phyloP scores from a whole-genome alignment of 2,329 filamentous ascomycete species.

The Amesomyces nigricolor region DNA sequence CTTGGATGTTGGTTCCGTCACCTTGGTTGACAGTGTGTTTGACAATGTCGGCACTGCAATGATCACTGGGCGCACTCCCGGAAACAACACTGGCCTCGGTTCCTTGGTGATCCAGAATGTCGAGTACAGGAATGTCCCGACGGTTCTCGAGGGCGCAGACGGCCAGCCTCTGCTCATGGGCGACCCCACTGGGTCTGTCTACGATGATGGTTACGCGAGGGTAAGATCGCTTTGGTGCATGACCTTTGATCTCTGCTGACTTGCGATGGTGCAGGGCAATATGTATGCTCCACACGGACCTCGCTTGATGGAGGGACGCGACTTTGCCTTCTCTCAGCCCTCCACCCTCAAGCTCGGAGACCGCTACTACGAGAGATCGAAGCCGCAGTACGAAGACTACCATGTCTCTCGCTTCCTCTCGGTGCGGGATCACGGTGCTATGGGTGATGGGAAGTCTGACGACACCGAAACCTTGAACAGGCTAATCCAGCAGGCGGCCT shows the following conservation, averaged over 20 bases:
- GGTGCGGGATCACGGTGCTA: slow-evolving; percentile 57
- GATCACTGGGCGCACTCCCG: slow-evolving; percentile 48
- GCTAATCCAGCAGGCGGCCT: slow-evolving; percentile 28
- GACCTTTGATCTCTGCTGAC: not conserved
- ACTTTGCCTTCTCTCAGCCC: slow-evolving; percentile 45
- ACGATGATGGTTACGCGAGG: slow-evolving; percentile 46
- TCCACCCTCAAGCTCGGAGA: slow-evolving; percentile 48
- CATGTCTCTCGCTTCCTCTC: slow-evolving; percentile 52
- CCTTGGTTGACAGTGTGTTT: slow-evolving; percentile 69
- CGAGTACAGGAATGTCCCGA: slow-evolving; percentile 33
- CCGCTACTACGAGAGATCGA: slow-evolving; percentile 47
- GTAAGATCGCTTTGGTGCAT: slow-evolving; percentile 14
- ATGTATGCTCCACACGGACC: slow-evolving; percentile 50
- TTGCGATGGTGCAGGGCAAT: slow-evolving; percentile 49
- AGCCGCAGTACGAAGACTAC: slow-evolving; percentile 59
- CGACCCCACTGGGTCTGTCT: slow-evolving; percentile 41
- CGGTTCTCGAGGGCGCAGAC: slow-evolving; percentile 37
- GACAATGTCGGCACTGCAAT: slow-evolving; percentile 61
- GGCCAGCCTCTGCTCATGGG: slow-evolving; percentile 48
- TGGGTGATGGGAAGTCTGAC: slow-evolving; percentile 65
- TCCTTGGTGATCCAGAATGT: slow-evolving; percentile 45
- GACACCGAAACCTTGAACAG: slow-evolving; percentile 40
- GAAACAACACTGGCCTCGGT: slow-evolving; percentile 36
- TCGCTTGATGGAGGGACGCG: slow-evolving; percentile 43
- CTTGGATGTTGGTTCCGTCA: slow-evolving; percentile 65